phyloP scores from a whole-genome alignment of 1,284 basidiomycete species.

The Puccinia coronata region DNA sequence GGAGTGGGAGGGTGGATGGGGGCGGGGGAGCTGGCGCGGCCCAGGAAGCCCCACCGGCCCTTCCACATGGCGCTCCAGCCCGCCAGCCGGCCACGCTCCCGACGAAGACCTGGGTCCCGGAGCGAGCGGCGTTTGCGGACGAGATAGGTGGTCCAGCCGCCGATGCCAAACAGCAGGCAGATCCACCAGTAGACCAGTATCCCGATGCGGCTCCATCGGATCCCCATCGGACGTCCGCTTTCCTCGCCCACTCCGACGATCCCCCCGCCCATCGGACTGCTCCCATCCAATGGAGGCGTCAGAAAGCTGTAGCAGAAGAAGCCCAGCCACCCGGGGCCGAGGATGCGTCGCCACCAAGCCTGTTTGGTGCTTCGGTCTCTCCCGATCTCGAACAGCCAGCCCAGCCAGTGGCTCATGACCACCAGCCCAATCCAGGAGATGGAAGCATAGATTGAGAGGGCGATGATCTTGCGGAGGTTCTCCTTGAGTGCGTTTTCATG shows the following conservation, averaged over 20 bases:
- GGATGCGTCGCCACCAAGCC: neutral
- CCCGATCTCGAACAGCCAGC: constrained; percentile 45
- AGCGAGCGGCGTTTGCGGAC: constrained; percentile 19
- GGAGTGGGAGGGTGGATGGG: neutral
- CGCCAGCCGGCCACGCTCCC: neutral
- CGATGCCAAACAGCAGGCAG: constrained; percentile 25
- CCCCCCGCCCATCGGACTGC: neutral
- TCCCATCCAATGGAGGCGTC: neutral
- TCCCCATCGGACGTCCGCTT: neutral
- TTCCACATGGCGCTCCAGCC: neutral
- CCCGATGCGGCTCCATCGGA: constrained; percentile 21
- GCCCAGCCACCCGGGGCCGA: constrained; percentile 19
- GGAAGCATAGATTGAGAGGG: constrained; percentile 28
- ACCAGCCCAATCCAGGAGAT: constrained; percentile 17
- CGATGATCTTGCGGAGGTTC: constrained; percentile 31
- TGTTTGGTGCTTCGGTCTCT: neutral
- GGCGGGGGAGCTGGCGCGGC: neutral
- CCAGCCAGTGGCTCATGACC: constrained; percentile 34
- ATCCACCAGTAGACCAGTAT: constrained; percentile 38
- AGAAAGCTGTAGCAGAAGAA: constrained; percentile 24
- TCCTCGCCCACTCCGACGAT: neutral
- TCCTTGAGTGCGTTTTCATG: constrained; percentile 27
- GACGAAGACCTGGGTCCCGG: neutral
- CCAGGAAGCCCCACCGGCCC: neutral
- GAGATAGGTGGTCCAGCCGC: constrained; percentile 45